Base-by-base conservation (phyloP, 2,329 filamentous ascomycete species). In the Orbilia brochopaga region DNA sequence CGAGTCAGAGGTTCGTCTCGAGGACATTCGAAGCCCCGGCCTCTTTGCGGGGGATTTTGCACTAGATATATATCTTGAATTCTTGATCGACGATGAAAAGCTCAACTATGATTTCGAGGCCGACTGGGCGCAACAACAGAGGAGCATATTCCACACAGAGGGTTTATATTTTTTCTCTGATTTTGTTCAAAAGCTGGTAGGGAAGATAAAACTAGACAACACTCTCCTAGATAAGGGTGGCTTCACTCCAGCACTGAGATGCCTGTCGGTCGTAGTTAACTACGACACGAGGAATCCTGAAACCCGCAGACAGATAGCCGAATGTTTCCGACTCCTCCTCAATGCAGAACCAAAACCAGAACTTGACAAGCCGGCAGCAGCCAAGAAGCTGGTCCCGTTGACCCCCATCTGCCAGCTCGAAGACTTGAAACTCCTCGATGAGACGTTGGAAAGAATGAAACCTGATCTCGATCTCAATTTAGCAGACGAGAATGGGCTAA, bases 11-110 rank as follows among this genome's bases (percentile, higher is more conserved):
- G 13, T 42, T 17, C 11, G 3, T 4, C n/a, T 15, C 5, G 37
- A 17, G 5, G 13, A 42, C 5, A 2, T 42, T 2, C 5, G 5
- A 7, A 53, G 35, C 0, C 63, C 63, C 11, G 63, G 50, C 1
- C 15, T 56, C 21, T 15, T 67, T 15, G 63, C 55, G 2, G 42
- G 40, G 11, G 15, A 50, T 13, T 17, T 52, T 5, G 52, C 30
- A 7, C 1, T 62, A 42, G 57, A 53, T 3, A 2, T 69, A 48
- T 69, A 69, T 27, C 42, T 69, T 10, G 52, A 62, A 8, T 62
- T 62, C 27, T 32, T 69, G 1, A n/a, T 69, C 13, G 37, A 53
- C 0, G 51, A 62, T 19, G 42, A 57, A 24, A 44, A 52, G 19
- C 15, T 62, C 1, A 58, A 69, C 35, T 67, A 67, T n/a, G 27